phyloP scores from a whole-genome alignment of 2,329 filamentous ascomycete genomes.

The Pseudogymnoascus sp. region DNA sequence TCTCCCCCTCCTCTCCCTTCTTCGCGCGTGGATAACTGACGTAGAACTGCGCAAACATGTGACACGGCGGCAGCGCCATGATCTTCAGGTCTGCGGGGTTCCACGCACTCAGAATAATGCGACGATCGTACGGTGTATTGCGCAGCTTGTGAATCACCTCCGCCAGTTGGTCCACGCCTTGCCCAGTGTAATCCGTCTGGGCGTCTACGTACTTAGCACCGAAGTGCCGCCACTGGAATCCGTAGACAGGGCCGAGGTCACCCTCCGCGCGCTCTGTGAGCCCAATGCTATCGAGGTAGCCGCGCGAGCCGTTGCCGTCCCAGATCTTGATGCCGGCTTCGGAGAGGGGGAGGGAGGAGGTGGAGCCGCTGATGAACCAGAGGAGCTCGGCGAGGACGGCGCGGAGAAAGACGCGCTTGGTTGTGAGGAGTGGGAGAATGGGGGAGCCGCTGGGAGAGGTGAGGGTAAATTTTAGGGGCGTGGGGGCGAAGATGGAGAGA shows the following conservation, averaged over 20 bases:
- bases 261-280: slow-evolving; percentile 74
- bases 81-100: slow-evolving; percentile 77
- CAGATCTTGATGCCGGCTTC: slow-evolving; percentile 88
- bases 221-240: slow-evolving; percentile 98
- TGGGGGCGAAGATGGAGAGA: slow-evolving; percentile 77
- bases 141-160: slow-evolving; percentile 83
- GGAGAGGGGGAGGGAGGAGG: slow-evolving; percentile 67
- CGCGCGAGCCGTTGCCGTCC: slow-evolving; percentile 92
- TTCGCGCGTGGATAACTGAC: slow-evolving; percentile 18
- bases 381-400: slow-evolving; percentile 88
- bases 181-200: slow-evolving; percentile 70
- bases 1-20: slow-evolving; percentile 28
- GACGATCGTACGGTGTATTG: slow-evolving; percentile 74
- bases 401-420: slow-evolving; percentile 89
- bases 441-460: slow-evolving; percentile 49
- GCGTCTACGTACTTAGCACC: slow-evolving; percentile 80
- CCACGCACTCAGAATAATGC: slow-evolving; percentile 90
- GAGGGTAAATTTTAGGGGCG: slow-evolving; percentile 78
- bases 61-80: slow-evolving; percentile 90
- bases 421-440: slow-evolving; percentile 87
- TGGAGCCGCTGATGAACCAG: slow-evolving; percentile 86
- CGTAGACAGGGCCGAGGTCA: slow-evolving; percentile 91
- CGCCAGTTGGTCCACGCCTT: slow-evolving; percentile 88
- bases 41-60: slow-evolving; percentile 95
- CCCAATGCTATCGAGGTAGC: slow-evolving; percentile 79